These are phyloP conservation scores for Helotiales sp. DNA, from an alignment of 2,329 filamentous ascomycete genomes.

Conservation along the genomic window DNA sequence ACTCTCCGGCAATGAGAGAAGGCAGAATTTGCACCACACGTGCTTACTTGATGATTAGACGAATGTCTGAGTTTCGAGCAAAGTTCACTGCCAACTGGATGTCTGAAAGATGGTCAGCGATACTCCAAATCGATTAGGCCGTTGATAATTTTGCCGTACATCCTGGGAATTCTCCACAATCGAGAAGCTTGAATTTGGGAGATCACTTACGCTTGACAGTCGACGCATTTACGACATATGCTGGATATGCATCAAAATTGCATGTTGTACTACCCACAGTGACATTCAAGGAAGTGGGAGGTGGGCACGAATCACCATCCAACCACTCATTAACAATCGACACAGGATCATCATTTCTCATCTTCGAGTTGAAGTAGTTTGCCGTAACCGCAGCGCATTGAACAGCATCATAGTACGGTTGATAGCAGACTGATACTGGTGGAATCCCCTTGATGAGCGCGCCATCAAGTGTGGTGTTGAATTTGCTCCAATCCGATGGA, in stretches of 20 bases:
- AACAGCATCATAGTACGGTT: conserved; percentile 30
- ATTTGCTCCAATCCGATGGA: conserved; percentile 41
- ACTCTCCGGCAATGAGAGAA: background rate
- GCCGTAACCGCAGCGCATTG: conserved; percentile 20
- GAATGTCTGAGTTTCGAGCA: conserved; percentile 16
- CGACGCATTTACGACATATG: conserved; percentile 38
- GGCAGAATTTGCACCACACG: background rate
- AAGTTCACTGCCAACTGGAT: conserved; percentile 34
- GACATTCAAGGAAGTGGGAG: background rate
- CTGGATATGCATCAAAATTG: conserved; percentile 27
- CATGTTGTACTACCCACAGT: conserved; percentile 15
- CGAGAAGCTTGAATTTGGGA: background rate
- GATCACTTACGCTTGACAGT: conserved; percentile 19
- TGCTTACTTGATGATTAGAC: conserved; percentile 17
- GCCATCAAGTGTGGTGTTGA: conserved; percentile 46
- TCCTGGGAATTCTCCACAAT: no score
- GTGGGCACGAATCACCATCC: conserved; percentile 30
- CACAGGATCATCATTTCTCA: conserved; percentile 38
- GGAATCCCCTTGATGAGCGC: conserved; percentile 44
- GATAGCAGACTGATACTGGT: conserved; percentile 44
- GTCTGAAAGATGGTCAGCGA: conserved; percentile 12
- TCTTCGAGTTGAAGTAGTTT: conserved; percentile 18
- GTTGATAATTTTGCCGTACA: no score
- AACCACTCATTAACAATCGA: conserved; percentile 48
- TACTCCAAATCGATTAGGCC: no score